A percentile compares a stretch with the other conserved stretches of the same genome.
Evolutionary conservation across 345 rosid species (phyloP).

Genomic region (Sisymbrium altissimum): DNA sequence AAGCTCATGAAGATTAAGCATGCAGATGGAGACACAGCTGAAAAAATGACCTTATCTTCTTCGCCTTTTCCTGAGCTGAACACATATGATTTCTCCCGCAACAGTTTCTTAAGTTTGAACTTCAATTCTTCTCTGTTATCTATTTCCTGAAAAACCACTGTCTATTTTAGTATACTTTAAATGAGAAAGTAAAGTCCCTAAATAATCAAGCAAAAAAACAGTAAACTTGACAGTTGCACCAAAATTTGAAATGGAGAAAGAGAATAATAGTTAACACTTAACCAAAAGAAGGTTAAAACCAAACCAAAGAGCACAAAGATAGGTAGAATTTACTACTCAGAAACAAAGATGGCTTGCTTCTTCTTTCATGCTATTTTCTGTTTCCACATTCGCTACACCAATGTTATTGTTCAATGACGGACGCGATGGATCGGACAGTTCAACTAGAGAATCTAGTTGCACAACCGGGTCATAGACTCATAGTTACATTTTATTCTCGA

Average conservation of each 20-base stretch:
- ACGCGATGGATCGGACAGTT: conserved; percentile 46
- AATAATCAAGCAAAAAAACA: conserved; percentile 7
- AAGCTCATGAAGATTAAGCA: conserved; percentile 2
- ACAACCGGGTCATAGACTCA: conserved; percentile 45
- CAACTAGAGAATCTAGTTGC: too few species aligned
- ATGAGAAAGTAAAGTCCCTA: not conserved
- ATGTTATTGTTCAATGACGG: conserved; percentile 52
- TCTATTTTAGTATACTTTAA: conserved; percentile 4
- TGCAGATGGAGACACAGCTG: not conserved
- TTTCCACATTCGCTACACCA: conserved; percentile 81
- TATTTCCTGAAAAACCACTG: conserved; percentile 37
- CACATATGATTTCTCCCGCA: conserved; percentile 65
- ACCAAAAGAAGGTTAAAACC: not conserved
- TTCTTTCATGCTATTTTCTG: conserved; percentile 60
- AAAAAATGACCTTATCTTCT: conserved; percentile 68
- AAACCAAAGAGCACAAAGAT: conserved; percentile 31
- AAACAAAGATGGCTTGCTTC: conserved; percentile 70
- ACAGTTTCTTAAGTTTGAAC: conserved; percentile 61
- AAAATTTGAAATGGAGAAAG: conserved; percentile 24
- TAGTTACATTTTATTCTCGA: conserved; percentile 57
- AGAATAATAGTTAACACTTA: not conserved
- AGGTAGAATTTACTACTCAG: conserved; percentile 44
- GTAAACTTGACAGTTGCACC: not conserved
- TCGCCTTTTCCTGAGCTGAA: conserved; percentile 57
- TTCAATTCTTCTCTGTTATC: conserved; percentile 71